Base-by-base conservation (phyloP, 345 rosid genomes). In the Cardiospermum halicacabum region DNA sequence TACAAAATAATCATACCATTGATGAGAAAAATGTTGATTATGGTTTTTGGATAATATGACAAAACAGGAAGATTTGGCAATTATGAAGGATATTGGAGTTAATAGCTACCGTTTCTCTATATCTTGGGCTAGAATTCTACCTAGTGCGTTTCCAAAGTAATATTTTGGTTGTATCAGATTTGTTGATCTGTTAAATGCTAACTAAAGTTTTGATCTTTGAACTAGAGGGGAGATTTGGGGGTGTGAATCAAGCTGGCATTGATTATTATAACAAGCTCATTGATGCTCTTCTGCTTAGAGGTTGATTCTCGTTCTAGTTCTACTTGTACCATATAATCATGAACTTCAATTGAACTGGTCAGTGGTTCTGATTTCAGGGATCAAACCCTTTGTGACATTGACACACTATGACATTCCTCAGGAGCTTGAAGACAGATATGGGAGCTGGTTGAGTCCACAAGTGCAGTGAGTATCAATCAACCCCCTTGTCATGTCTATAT, bases 91-190 rank as follows among this genome's bases (percentile, higher is more conserved):
- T 30, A 77, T 88, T 25, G 91, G 93, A 34, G 84, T 80, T 53
- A 75, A 82, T 62, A 82, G 89, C 77, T 89, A 85, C 42, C 79
- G 92, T 21, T 85, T 92, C 72, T 89, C 92, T 13, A 84, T 87
- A 58, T 87, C 96, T 32, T 86, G 94, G 97, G 82, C 96, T 7
- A 74, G 94, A 75, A 40, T 89, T 60, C 76, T 91, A 72, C 91
- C 96, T 2, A 75, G 98, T 92, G 70, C 76, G 88, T 45, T 48
- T 18, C 9, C 25, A n/a, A 45, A 4, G 30, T 2, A n/a, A 58
- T 32, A n/a, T 62, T 3, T 22, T 40, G 3, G 4, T 11, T 58
- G 2, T 27, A 45, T n/a, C 34, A 40, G n/a, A n/a, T 7, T 40
- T 16, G 22, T 11, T 62, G 18, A 45, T 45, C 30, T 21, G 31